Conservation (phyloP, 2,329 filamentous ascomycete species). For the Xylariomycetidae sp. region DNA sequence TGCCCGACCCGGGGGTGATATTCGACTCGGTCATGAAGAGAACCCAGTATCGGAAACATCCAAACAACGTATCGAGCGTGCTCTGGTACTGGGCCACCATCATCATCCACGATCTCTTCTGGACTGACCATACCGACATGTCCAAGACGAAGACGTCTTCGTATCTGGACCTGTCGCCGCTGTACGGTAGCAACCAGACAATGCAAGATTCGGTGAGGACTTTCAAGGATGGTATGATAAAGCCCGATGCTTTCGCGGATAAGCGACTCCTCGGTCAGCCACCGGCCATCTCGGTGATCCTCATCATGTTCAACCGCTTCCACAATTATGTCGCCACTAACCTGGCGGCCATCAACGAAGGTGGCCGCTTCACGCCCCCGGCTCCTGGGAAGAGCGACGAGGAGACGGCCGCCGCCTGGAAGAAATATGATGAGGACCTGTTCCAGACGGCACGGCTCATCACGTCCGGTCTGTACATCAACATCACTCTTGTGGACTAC, state of each 20-base stretch:
- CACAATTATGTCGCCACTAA: conserved; percentile 83
- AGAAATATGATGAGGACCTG: conserved; percentile 70
- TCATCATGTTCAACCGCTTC: conserved; percentile 79
- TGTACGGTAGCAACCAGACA: conserved; percentile 65
- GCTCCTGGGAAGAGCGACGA: conserved; percentile 43
- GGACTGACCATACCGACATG: conserved; percentile 58
- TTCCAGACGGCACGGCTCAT: conserved; percentile 77
- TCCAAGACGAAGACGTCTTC: conserved; percentile 57
- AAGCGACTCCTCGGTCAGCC: conserved; percentile 67
- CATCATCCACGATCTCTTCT: conserved; percentile 71
- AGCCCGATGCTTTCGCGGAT: conserved; percentile 69
- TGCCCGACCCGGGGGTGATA: conserved; percentile 62
- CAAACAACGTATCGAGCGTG: conserved; percentile 68
- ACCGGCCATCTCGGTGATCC: conserved; percentile 64
- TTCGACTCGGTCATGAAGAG: conserved; percentile 60
- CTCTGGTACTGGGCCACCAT: conserved; percentile 71
- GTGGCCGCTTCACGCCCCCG: conserved; percentile 69
- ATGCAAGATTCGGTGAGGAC: conserved; percentile 65
- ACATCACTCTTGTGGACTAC: conserved; percentile 74
- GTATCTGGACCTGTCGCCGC: conserved; percentile 66
- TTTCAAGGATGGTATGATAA: conserved; percentile 66
- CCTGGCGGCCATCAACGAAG: conserved; percentile 81
- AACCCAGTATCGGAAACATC: conserved; percentile 51
- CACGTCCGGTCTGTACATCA: conserved; percentile 71
- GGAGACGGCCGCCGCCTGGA: conserved; percentile 48